A percentile compares a stretch with the other conserved stretches of the same genome.
phyloP scores from a whole-genome alignment of 805 yeast genomes.

The Starmerella stellata region DNA sequence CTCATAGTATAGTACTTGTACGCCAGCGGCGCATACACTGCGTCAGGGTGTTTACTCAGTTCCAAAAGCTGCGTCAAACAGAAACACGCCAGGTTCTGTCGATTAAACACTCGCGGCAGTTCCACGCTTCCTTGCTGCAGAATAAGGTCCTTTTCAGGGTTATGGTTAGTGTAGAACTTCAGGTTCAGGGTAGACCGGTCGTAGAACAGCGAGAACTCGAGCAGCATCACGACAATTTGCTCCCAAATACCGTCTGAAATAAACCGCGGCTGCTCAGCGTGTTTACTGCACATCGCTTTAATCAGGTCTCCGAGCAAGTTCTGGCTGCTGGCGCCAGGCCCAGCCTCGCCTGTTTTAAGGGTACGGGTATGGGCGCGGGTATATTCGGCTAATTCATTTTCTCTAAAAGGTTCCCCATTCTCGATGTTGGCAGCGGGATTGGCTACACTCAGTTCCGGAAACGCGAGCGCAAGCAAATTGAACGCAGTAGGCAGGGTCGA shows the following conservation, averaged over 20 bases:
- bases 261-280: background rate
- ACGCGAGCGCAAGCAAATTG: background rate
- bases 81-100: slow-evolving; percentile 32
- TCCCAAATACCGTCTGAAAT: slow-evolving; percentile 25
- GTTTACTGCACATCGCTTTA: background rate
- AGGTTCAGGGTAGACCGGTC: slow-evolving; percentile 28
- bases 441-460: too few species aligned
- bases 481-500: background rate
- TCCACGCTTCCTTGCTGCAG: slow-evolving; percentile 41
- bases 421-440: too few species aligned
- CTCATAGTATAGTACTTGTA: slow-evolving; percentile 5
- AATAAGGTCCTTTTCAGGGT: slow-evolving; percentile 21
- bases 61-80: slow-evolving; percentile 40
- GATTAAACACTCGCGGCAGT: slow-evolving; percentile 28
- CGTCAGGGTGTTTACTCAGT: slow-evolving; percentile 19
- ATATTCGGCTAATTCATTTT: too few species aligned
- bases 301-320: background rate
- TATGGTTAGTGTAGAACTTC: slow-evolving; percentile 22
- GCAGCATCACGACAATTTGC: slow-evolving; percentile 28
- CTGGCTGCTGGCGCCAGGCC: too few species aligned
- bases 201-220: slow-evolving; percentile 42
- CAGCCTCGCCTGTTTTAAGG: too few species aligned
- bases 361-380: too few species aligned
- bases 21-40: slow-evolving; percentile 3
- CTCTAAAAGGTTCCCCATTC: too few species aligned